Evolutionary conservation across 73 alveolate species (phyloP).

Genomic region (Tetrahymena borealis): DNA sequence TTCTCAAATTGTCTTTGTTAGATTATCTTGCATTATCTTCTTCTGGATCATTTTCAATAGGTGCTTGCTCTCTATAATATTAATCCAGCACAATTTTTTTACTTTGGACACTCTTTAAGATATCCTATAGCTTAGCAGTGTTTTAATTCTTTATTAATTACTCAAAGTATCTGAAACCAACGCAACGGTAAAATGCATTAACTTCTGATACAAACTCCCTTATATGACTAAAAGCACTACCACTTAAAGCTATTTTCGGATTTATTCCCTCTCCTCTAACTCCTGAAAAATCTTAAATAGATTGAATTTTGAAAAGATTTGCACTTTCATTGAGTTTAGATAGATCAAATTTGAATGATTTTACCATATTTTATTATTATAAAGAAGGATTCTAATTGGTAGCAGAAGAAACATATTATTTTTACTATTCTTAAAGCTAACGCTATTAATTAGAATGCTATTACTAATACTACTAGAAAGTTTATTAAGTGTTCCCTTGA

Average conservation of each 20-base stretch:
- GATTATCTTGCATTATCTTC: not conserved
- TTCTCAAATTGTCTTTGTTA: not conserved
- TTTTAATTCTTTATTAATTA: not conserved
- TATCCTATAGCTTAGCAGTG: not conserved
- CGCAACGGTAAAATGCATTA: not conserved
- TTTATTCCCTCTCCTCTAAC: not conserved
- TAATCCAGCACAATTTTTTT: not conserved
- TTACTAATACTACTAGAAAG: not conserved
- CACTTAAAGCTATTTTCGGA: not conserved
- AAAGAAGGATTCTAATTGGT: not conserved
- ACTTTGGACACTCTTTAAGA: not conserved
- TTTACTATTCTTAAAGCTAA: not conserved
- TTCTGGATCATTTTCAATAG: not conserved
- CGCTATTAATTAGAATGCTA: not conserved
- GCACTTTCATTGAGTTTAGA: not conserved
- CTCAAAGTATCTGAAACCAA: not conserved
- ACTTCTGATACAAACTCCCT: not conserved
- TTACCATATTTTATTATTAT: not conserved
- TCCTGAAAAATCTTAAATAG: not conserved
- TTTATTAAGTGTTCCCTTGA: not conserved
- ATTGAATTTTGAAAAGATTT: not conserved
- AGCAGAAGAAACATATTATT: not conserved
- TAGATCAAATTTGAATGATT: not conserved
- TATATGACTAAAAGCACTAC: not conserved
- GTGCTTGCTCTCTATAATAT: not conserved